Base-by-base conservation (phyloP, 495 filamentous ascomycete genomes). In the Zalerion maritima region DNA sequence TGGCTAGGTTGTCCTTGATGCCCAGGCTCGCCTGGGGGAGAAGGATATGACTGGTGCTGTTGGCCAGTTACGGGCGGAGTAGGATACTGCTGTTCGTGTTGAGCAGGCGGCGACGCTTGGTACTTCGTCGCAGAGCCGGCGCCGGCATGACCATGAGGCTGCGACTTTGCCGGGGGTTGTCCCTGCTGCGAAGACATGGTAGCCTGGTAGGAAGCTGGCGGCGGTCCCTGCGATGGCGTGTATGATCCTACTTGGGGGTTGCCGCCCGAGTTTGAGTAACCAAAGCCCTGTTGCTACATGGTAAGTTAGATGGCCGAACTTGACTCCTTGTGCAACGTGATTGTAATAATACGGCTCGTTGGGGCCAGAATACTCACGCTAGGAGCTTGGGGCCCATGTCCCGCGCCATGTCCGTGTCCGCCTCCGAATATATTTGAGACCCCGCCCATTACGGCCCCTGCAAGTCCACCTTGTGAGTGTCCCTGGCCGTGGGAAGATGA, bases 181-280 rank as follows among this genome's bases (percentile, higher is more conserved):
- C 22, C 21, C 8, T 26, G 24, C 16, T 18, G 20, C 2, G 29
- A 21, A 24, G 23, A 18, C n/a, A n/a, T n/a, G n/a, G n/a, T n/a
- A n/a, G n/a, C n/a, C n/a, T n/a, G n/a, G n/a, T n/a, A n/a, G n/a
- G n/a, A n/a, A n/a, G n/a, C n/a, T n/a, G 29, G 15, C 12, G 21
- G 46, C 24, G 50, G 50, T 4, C 34, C 35, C 3, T 42, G 37
- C 14, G 49, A 42, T 24, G 42, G 39, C 10, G 37, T 37, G 28
- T 36, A 47, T 24, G 42, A 41, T 28, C 25, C 36, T 9, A 41
- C 34, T 14, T 36, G 40, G 18, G 43, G 43, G 18, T 39, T 36
- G 17, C 17, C n/a, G 20, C 56, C 57, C 3, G 41, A 28, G 34
- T 66, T 63, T 14, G 67, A 67, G 42, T 71, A 71, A 19, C 67